Evolutionary conservation across 2,329 filamentous ascomycete species (phyloP).

Genomic region (Fusarium fracticaudum): DNA sequence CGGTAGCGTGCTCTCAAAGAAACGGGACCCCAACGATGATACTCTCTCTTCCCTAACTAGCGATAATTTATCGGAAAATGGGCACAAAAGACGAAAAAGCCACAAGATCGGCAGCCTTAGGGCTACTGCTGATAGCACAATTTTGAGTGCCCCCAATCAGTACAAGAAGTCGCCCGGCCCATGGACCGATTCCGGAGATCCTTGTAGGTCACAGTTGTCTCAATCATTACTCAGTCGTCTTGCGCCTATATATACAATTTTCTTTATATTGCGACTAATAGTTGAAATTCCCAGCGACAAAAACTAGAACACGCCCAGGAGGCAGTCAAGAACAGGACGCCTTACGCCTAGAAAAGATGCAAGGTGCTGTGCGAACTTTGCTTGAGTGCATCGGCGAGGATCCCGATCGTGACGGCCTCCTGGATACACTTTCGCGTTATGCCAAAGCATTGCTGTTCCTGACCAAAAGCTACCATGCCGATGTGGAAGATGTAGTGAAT

Average conservation of each 20-base stretch:
- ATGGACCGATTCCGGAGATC: constrained; percentile 67
- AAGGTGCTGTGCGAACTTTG: constrained; percentile 69
- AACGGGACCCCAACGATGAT: constrained; percentile 36
- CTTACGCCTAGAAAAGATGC: constrained; percentile 65
- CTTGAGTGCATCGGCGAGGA: constrained; percentile 76
- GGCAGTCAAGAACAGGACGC: constrained; percentile 57
- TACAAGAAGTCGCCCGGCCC: constrained; percentile 58
- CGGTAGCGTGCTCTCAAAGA: constrained; percentile 36
- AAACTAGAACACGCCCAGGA: constrained; percentile 69
- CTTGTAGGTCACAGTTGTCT: constrained; percentile 60
- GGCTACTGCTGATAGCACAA: constrained; percentile 43
- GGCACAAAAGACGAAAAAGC: constrained; percentile 12
- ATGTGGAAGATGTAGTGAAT: constrained; percentile 90
- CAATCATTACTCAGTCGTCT: not conserved
- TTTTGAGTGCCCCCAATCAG: constrained; percentile 45
- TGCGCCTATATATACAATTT: not conserved
- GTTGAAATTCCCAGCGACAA: not conserved
- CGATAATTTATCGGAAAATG: constrained; percentile 34
- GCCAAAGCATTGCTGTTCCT: constrained; percentile 96
- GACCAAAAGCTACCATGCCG: constrained; percentile 96
- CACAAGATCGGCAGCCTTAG: not conserved
- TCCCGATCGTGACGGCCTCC: constrained; percentile 69
- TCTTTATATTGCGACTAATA: constrained; percentile 55
- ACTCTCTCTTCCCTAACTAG: constrained; percentile 42
- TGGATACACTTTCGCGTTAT: constrained; percentile 83